These are phyloP conservation scores for Nelumbo lutea DNA, from an alignment of 164 flowering plant species.

Conservation along the genomic window DNA sequence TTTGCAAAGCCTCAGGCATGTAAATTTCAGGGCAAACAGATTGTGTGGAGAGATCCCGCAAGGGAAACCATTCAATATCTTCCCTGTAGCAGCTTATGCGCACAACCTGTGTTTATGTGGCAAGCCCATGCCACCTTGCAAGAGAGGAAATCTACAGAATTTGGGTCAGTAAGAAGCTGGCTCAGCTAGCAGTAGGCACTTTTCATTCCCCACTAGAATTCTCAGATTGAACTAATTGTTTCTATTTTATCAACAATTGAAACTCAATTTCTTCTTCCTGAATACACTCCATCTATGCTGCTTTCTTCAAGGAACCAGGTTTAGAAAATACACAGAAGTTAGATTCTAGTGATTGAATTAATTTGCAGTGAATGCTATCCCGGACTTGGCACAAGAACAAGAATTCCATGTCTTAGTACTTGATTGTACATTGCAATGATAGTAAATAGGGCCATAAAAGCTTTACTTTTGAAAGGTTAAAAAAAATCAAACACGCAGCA, in stretches of 20 bases:
- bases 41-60: constrained; percentile 93
- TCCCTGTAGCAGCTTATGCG: constrained; percentile 72
- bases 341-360: too few relatives aligned
- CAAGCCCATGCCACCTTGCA: constrained; percentile 76
- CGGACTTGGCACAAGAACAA: too few relatives aligned
- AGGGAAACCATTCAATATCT: constrained; percentile 71
- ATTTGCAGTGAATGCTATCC: too few relatives aligned
- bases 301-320: too few relatives aligned
- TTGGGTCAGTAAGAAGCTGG: constrained; percentile 47
- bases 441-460: too few relatives aligned
- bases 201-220: background rate
- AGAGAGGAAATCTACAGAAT: constrained; percentile 16
- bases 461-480: too few relatives aligned
- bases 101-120: constrained; percentile 91
- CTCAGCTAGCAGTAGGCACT: constrained; percentile 15
- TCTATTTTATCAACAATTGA: constrained; percentile 4
- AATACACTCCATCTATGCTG: too few relatives aligned
- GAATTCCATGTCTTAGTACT: too few relatives aligned
- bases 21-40: constrained; percentile 72
- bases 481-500: too few relatives aligned
- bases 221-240: background rate
- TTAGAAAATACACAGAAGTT: too few relatives aligned
- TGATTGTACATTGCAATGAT: too few relatives aligned
- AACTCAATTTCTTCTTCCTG: background rate
- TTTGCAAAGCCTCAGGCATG: constrained; percentile 44